Base-by-base conservation (phyloP, 2,329 filamentous ascomycete species). In the Cryphonectria naterciae region DNA sequence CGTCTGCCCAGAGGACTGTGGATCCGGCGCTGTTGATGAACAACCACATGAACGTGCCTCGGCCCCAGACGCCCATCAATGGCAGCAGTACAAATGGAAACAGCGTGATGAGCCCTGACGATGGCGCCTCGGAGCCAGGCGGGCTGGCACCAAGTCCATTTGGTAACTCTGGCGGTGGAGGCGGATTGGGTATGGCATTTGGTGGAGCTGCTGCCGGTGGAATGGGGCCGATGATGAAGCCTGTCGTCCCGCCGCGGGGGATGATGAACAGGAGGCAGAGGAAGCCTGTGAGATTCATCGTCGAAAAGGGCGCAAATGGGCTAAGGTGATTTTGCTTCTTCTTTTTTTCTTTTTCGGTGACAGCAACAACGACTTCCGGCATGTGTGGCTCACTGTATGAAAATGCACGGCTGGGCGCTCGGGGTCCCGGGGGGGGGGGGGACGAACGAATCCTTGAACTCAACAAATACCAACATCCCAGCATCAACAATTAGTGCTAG, bases 301-400 rank as follows among this genome's bases (percentile, higher is more conserved):
- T 83, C 25, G 80, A 83, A 73, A 83, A 83, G 74, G 81, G 81
- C 49, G 75, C 79, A 0, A 78, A 78, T 0, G 81, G 80, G 67
- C 67, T 79, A 68, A 74, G 77, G 32, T 79, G 71, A 75, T 32
- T 3, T 61, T 22, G n/a, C 19, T 15, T 46, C 4, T 17, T 49
- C 19, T 22, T 17, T 49, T 49, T n/a, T 15, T 43, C 6, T 43
- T 17, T 6, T 49, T 10, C 46, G 46, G 58, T 15, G 58, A 60
- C 35, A 54, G 43, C 46, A 52, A n/a, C 19, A 28, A 35, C 1
- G 2, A 54, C 5, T 60, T 25, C n/a, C 43, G 49, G 43, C 46
- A 54, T 28, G 15, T 37, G 10, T 56, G 52, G 52, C n/a, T 49
- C 43, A 25, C n/a, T 15, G 46, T 49, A 25, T 32, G 49, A 37